Percentiles rank a stretch among this genome's conserved stretches.
phyloP scores from a whole-genome alignment of 257 asterid species.

The Galeopsis tetrahit region DNA sequence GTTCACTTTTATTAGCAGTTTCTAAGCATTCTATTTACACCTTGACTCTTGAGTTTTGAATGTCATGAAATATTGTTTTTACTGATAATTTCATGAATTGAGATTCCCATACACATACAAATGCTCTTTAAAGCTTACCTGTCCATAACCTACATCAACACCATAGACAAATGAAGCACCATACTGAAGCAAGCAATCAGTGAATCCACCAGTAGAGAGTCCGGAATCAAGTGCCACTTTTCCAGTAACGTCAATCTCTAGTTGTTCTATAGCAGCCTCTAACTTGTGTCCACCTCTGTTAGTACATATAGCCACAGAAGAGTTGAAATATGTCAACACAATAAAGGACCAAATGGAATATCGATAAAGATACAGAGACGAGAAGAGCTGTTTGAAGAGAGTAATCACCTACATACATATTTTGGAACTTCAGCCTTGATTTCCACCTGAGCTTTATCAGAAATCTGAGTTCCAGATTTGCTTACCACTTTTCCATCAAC shows the following conservation, averaged over 20 bases:
- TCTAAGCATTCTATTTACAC: conserved; percentile 1
- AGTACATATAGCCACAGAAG: conserved; percentile 28
- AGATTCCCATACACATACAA: background rate
- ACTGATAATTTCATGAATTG: background rate
- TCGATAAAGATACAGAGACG: background rate
- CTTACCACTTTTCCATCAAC: conserved; percentile 90
- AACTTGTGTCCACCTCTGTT: conserved; percentile 91
- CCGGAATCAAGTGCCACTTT: conserved; percentile 99
- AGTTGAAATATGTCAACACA: conserved; percentile 15
- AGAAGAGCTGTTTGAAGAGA: conserved; percentile 33
- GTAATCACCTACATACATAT: conserved; percentile 99
- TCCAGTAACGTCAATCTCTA: conserved; percentile 79
- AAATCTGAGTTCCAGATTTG: conserved; percentile 88
- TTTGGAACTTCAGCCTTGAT: conserved; percentile 96
- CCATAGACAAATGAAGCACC: conserved; percentile 98
- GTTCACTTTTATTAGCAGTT: conserved; percentile 3
- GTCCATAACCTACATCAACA: conserved; percentile 99
- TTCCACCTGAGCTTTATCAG: conserved; percentile 84
- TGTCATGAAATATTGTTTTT: conserved; percentile 4
- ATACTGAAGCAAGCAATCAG: conserved; percentile 94
- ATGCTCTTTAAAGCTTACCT: conserved; percentile 47
- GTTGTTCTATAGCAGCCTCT: conserved; percentile 92
- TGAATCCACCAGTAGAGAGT: conserved; percentile 98
- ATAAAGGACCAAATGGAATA: conserved; percentile 4
- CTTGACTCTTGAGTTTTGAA: conserved; percentile 13